phyloP scores from a whole-genome alignment of 306 rosid species.

The Rosa persica region DNA sequence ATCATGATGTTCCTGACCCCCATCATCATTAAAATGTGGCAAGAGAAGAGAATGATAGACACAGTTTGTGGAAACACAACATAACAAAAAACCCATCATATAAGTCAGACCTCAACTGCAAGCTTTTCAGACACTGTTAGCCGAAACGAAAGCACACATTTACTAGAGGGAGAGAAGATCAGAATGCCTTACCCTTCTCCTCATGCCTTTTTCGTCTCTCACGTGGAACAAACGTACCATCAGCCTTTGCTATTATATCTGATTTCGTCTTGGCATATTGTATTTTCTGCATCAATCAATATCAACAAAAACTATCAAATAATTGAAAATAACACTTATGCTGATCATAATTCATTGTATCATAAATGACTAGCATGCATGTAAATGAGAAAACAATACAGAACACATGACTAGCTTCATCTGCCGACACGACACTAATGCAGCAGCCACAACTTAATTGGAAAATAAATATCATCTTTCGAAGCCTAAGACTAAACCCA shows the following conservation, averaged over 20 bases:
- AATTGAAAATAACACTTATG: neutral
- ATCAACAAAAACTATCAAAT: slow-evolving; percentile 13
- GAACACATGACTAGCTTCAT: neutral
- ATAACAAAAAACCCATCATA: neutral
- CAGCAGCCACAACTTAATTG: neutral
- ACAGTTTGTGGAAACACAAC: too few species aligned
- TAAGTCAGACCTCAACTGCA: neutral
- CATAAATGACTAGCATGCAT: neutral
- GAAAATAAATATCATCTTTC: too few species aligned
- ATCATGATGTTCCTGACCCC: neutral
- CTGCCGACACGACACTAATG: neutral
- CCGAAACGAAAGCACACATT: neutral
- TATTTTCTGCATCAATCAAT: slow-evolving; percentile 59
- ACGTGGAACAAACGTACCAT: slow-evolving; percentile 83
- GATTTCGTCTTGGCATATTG: slow-evolving; percentile 92
- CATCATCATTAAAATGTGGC: neutral
- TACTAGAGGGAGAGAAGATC: neutral
- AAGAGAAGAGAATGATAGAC: neutral
- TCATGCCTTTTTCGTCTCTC: slow-evolving; percentile 86
- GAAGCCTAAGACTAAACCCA: too few species aligned
- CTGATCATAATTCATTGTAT: neutral
- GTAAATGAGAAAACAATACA: neutral
- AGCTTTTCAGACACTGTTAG: neutral
- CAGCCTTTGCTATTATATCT: slow-evolving; percentile 76
- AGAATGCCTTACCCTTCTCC: slow-evolving; percentile 61